Evolutionary conservation across 2,329 filamentous ascomycete species (phyloP).

Genomic region (Diaporthe australafricana): DNA sequence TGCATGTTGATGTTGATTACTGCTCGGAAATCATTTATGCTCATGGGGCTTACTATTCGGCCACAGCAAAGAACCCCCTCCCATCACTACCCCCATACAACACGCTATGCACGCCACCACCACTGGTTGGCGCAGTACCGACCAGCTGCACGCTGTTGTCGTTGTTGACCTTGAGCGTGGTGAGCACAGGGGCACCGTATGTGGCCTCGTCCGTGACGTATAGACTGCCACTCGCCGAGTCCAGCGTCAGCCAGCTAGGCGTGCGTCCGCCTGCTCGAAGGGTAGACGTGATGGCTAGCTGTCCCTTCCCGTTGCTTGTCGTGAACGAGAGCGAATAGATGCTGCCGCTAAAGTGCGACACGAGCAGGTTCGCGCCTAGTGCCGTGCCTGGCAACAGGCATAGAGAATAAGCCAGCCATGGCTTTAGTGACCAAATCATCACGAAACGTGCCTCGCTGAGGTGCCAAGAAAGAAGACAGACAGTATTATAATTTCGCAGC

Average conservation of each 20-base stretch:
- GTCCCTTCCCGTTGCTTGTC: slow-evolving; percentile 39
- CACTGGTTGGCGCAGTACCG: slow-evolving; percentile 47
- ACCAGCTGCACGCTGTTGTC: slow-evolving; percentile 48
- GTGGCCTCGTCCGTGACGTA: slow-evolving; percentile 52
- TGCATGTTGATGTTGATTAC: neutral
- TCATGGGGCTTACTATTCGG: slow-evolving; percentile 54
- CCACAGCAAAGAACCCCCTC: slow-evolving; percentile 54
- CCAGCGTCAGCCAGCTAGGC: slow-evolving; percentile 53
- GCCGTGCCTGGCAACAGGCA: neutral
- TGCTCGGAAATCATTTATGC: neutral
- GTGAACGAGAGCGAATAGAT: slow-evolving; percentile 50
- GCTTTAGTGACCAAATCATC: neutral
- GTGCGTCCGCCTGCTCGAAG: slow-evolving; percentile 48
- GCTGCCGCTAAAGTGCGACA: slow-evolving; percentile 54
- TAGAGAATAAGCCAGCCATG: slow-evolving; percentile 4
- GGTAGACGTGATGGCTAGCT: slow-evolving; percentile 43
- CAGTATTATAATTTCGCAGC: neutral
- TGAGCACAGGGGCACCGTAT: slow-evolving; percentile 41
- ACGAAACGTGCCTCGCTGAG: neutral
- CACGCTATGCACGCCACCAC: slow-evolving; percentile 54
- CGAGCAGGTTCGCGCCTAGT: slow-evolving; percentile 45
- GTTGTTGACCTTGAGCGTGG: slow-evolving; percentile 47
- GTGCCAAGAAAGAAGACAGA: neutral
- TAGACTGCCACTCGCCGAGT: slow-evolving; percentile 46
- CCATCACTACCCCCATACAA: slow-evolving; percentile 53